Evolutionary conservation across 2,329 filamentous ascomycete genomes (phyloP).

Genomic region (Aspergillus quadrilineatus): DNA sequence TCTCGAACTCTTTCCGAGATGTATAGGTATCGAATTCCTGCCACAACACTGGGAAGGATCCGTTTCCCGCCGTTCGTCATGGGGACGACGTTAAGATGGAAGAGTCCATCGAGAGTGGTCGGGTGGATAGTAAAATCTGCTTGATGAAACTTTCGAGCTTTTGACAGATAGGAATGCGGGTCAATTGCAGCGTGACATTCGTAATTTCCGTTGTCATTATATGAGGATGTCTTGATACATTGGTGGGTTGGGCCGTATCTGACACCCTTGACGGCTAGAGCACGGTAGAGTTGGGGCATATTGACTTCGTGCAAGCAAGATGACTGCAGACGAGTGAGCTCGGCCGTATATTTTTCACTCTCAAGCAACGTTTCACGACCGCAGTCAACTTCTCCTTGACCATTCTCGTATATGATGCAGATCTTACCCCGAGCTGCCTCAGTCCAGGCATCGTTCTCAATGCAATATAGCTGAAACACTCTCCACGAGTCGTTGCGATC

Average conservation of each 20-base stretch:
- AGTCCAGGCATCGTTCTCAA: background rate
- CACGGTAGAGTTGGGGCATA: background rate
- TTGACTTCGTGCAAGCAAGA: background rate
- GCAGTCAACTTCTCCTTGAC: background rate
- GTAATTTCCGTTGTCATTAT: background rate
- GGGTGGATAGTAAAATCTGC: background rate
- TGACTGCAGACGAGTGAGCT: background rate
- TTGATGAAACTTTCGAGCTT: background rate
- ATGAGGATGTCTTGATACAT: background rate
- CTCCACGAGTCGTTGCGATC: background rate
- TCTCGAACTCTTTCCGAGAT: background rate
- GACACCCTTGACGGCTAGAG: background rate
- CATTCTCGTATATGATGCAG: background rate
- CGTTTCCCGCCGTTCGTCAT: background rate
- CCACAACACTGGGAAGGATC: background rate
- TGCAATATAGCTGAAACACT: background rate
- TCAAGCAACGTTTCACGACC: background rate
- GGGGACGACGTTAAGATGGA: background rate
- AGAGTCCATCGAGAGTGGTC: background rate
- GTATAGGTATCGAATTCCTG: background rate
- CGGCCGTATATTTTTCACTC: background rate
- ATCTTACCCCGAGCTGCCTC: background rate
- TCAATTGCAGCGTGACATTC: background rate
- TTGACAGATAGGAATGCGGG: background rate
- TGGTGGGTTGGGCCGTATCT: background rate